phyloP scores from a whole-genome alignment of 1,284 basidiomycete species.

The Cutaneotrichosporon mucoides region DNA sequence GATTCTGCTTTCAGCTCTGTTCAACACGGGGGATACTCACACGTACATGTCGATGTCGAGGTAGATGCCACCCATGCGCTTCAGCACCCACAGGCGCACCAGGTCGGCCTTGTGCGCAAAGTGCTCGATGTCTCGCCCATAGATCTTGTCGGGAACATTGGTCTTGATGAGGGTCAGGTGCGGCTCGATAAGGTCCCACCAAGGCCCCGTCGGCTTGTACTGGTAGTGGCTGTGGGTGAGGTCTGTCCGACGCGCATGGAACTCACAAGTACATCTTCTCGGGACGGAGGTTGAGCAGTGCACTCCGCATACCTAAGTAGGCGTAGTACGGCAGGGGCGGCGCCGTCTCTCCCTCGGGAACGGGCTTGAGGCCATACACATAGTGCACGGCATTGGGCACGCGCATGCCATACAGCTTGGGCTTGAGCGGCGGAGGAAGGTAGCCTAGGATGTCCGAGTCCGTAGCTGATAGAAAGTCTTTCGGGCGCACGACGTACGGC shows the following conservation, averaged over 20 bases:
- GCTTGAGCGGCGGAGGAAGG: conserved; percentile 31
- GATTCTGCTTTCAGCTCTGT: conserved; percentile 19
- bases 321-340: conserved; percentile 51
- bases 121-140: conserved; percentile 25
- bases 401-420: conserved; percentile 35
- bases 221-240: conserved; percentile 42
- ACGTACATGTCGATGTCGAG: conserved; percentile 52
- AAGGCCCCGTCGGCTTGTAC: conserved; percentile 46
- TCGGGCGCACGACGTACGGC: not conserved
- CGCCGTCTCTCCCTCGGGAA: conserved; percentile 25
- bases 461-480: not conserved
- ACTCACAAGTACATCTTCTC: conserved; percentile 48
- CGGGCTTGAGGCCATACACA: conserved; percentile 47
- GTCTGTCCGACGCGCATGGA: not conserved
- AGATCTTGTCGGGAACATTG: conserved; percentile 34
- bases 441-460: not conserved
- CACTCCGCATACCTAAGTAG: conserved; percentile 50
- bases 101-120: conserved; percentile 50
- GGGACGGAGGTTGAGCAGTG: conserved; percentile 48
- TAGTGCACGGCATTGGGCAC: conserved; percentile 49
- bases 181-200: conserved; percentile 46
- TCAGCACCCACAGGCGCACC: conserved; percentile 42
- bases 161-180: conserved; percentile 43
- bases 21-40: conserved; percentile 18
- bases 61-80: conserved; percentile 51